Evolutionary conservation across 140 eudicot genomes (phyloP), one percentile per base, ranked within the genome.

Genomic region (Ambrosia hybrid): DNA sequence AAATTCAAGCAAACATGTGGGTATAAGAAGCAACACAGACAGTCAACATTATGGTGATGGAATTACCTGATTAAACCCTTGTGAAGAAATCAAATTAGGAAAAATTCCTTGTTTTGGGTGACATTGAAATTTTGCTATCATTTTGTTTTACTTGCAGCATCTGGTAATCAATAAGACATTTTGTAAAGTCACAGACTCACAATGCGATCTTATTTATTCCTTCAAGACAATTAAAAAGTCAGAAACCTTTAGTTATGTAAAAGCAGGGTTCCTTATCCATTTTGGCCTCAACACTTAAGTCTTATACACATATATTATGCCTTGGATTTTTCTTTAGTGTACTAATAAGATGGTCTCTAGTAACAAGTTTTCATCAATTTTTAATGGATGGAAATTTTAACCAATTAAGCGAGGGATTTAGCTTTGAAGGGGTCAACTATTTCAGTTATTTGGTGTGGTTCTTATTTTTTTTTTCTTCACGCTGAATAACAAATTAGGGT

Each of bases 51-150:
- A 3, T 33, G 45, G 64, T 8, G 64, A 3, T 60, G 39, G 45
- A 62, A 6, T 62, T 4, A 13, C 8, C 36, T 10, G 68, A 39
- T 39, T 4, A 38, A 38, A 38, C 33, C 39, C 4, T 45, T 16
- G 72, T 14, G 55, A 67, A 67, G 72, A 67, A 17, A 16, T 13
- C 37, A 65, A 17, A 8, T 16, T 15, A 7, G 56, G 69, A 65
- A 41, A 3, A 38, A 63, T 63, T 63, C 48, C n/a, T 34, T 61
- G 30, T 56, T 33, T 61, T 33, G 4, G 11, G 5, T 61, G 67
- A 1, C 48, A 2, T 12, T 33, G 13, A 33, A 57, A 58, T 10
- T 33, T 4, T 26, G 65, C 14, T 58, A 21, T 9, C 5, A 36
- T 36, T 64, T 3, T 51, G 69, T 14, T 68, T 57, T 68, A 21